These are phyloP conservation scores for Trichoderma orchidacearum DNA, from an alignment of 495 filamentous ascomycete species.

Conservation along the genomic window DNA sequence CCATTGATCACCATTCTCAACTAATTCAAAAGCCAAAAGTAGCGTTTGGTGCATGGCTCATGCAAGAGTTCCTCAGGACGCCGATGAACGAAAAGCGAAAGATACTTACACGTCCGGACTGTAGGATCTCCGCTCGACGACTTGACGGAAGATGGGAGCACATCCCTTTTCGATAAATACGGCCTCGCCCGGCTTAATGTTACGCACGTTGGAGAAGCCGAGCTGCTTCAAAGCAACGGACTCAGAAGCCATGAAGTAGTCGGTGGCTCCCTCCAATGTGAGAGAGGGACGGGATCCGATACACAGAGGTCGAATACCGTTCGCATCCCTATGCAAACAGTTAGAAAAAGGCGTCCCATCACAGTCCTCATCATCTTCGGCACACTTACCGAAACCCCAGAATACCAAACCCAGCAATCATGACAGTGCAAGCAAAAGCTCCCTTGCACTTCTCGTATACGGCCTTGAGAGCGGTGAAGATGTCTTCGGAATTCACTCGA, in stretches of 20 bases:
- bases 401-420: constrained; percentile 90
- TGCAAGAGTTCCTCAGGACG: not conserved
- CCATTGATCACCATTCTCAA: too few species aligned
- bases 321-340: constrained; percentile 45
- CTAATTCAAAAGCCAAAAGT: too few species aligned
- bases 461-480: constrained; percentile 61
- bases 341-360: constrained; percentile 14
- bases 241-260: constrained; percentile 98
- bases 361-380: not conserved
- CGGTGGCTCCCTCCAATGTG: constrained; percentile 49
- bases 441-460: constrained; percentile 73
- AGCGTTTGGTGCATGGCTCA: too few species aligned
- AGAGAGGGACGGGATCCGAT: constrained; percentile 59
- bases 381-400: constrained; percentile 51
- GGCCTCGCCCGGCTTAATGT: constrained; percentile 84
- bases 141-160: constrained; percentile 62
- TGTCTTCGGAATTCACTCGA: constrained; percentile 80
- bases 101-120: constrained; percentile 62
- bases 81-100: too few species aligned
- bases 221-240: constrained; percentile 82
- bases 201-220: constrained; percentile 66
- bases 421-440: constrained; percentile 62
- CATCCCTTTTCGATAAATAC: constrained; percentile 84
- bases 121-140: constrained; percentile 57
- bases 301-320: constrained; percentile 83